Base-by-base conservation (phyloP, 2,329 filamentous ascomycete species). In the Graphiopsis chlorocephala region DNA sequence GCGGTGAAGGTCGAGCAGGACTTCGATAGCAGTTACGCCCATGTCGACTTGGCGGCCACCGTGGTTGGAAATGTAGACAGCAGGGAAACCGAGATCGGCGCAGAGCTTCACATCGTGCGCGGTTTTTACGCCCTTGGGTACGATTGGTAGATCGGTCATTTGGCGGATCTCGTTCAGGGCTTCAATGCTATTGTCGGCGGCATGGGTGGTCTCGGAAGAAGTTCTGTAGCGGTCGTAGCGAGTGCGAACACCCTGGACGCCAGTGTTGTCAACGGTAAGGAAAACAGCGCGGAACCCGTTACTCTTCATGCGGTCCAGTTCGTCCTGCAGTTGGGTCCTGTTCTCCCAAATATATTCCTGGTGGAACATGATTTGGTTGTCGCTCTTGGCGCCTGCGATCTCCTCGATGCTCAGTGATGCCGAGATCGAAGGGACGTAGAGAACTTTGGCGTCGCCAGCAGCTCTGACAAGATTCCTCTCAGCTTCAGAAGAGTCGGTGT, bases 61-160 rank as follows among this genome's bases (percentile, higher is more conserved):
- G 73, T 92, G 90, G 70, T 92, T 92, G n/a, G 83, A 86, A 1
- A 92, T 79, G 1, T 91, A 82, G 57, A 92, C 89, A 0, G 86
- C 90, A 68, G 91, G 85, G 4, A 86, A 84, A 0, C 87, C 88
- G 12, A 82, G 72, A 55, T 88, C 82, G 45, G 87, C 81, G 2
- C 86, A 86, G 68, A 79, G 81, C 61, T 82, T 79, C 12, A 88
- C 89, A 74, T 92, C 90, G 52, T 81, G 79, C 0, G 85, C 84
- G 14, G 84, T 85, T 77, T 91, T 88, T n/a, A 92, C 85, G 0
- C 89, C 89, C 75, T 92, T 92, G 28, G 92, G 75, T 53, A 68
- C 88, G 78, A 80, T 12, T 64, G 69, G 1, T 2, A 62, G 48
- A 11, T 29, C 23, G 35, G 77, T 79, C 71, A 77, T 74, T 66